Conservation (phyloP, 768 basidiomycete genomes). For the Gyrodon lividus region DNA sequence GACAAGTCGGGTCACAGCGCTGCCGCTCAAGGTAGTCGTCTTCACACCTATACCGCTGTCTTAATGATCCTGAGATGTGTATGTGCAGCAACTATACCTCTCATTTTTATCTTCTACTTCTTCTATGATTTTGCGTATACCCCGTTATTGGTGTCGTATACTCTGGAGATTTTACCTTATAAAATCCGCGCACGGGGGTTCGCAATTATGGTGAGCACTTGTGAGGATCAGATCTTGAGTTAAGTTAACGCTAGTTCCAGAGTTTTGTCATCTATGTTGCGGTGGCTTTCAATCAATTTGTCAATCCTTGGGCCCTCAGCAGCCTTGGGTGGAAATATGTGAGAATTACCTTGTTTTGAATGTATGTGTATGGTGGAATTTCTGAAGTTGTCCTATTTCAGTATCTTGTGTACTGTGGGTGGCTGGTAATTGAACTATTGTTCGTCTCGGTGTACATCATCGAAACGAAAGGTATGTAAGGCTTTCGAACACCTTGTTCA, state of each 20-base stretch:
- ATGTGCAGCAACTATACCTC: constrained; percentile 53
- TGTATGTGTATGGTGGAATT: too few relatives aligned
- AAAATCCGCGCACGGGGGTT: constrained; percentile 79
- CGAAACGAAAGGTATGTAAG: constrained; percentile 59
- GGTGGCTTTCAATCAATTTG: constrained; percentile 76
- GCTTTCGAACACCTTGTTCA: background rate
- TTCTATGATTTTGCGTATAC: constrained; percentile 72
- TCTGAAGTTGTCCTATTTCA: constrained; percentile 5
- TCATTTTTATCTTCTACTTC: constrained; percentile 58
- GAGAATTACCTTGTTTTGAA: background rate
- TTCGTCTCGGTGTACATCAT: constrained; percentile 57
- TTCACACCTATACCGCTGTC: background rate
- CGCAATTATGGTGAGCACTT: constrained; percentile 58
- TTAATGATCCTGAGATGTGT: background rate
- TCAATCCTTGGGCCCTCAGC: constrained; percentile 73
- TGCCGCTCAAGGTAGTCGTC: constrained; percentile 30
- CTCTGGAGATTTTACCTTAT: constrained; percentile 80
- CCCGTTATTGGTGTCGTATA: constrained; percentile 62
- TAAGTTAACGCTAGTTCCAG: constrained; percentile 28
- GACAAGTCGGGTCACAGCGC: constrained; percentile 23
- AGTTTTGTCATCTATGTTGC: constrained; percentile 63
- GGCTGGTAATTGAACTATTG: constrained; percentile 58
- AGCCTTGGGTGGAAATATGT: constrained; percentile 51
- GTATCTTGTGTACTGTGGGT: constrained; percentile 65
- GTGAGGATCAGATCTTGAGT: background rate